Evolutionary conservation across 129 eudicot species (phyloP).

Genomic region (Apium graveolens): DNA sequence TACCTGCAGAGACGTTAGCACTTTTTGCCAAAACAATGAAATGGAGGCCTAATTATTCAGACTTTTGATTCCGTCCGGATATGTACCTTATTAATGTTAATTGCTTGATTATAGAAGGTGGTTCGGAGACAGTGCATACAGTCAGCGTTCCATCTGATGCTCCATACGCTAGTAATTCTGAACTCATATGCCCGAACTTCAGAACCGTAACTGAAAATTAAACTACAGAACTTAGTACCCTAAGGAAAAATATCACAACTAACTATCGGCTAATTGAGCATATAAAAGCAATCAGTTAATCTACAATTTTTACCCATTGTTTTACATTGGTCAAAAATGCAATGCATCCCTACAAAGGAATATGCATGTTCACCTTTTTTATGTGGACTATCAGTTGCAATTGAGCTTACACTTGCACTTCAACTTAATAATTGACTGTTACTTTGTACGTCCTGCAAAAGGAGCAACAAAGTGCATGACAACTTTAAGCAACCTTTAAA

Average conservation of each 20-base stretch:
- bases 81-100: too few relatives aligned
- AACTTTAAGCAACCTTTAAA: neutral
- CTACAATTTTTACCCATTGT: conserved; percentile 57
- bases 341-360: conserved; percentile 99
- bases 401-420: conserved; percentile 53
- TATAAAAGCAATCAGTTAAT: neutral
- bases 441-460: conserved; percentile 48
- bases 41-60: too few relatives aligned
- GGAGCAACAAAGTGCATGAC: neutral
- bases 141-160: conserved; percentile 89
- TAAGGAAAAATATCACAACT: neutral
- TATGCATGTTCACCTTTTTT: conserved; percentile 73
- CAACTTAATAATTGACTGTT: conserved; percentile 58
- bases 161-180: conserved; percentile 96
- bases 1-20: neutral
- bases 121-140: conserved; percentile 66
- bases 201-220: conserved; percentile 65
- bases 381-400: conserved; percentile 52
- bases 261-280: neutral
- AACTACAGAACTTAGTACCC: conserved; percentile 10
- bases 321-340: conserved; percentile 97
- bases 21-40: neutral
- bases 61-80: neutral
- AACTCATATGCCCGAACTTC: conserved; percentile 96
- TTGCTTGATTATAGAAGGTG: conserved; percentile 67